phyloP scores from a whole-genome alignment of 1,284 basidiomycete genomes.

The Cronartium quercuum region DNA sequence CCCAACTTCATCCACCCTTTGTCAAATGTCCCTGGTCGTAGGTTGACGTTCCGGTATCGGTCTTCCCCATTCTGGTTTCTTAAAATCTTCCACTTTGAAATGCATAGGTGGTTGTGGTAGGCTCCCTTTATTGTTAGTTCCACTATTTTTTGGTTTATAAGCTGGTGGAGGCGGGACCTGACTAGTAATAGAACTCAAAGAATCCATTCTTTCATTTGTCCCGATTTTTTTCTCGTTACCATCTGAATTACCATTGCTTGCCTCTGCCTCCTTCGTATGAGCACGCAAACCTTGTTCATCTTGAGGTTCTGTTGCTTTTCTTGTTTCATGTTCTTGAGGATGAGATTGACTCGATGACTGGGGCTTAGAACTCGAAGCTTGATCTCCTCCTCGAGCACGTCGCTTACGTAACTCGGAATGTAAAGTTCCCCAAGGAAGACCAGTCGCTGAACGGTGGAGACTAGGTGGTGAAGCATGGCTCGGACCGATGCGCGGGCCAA shows the following conservation, averaged over 20 bases:
- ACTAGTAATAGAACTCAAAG: not conserved
- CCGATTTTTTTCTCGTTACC: not conserved
- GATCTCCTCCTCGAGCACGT: not conserved
- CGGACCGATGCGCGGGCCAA: not conserved
- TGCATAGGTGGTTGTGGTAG: not conserved
- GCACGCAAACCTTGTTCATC: too few species aligned
- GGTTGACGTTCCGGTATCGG: not conserved
- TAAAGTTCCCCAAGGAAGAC: not conserved
- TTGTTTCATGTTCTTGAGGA: too few species aligned
- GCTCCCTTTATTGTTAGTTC: not conserved
- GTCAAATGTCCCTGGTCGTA: not conserved
- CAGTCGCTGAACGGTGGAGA: not conserved
- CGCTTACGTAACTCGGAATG: not conserved
- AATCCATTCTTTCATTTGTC: not conserved
- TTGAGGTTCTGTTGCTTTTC: too few species aligned
- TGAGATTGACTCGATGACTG: too few species aligned
- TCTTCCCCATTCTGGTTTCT: not conserved
- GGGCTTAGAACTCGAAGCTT: not conserved
- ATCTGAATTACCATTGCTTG: too few species aligned
- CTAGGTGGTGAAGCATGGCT: not conserved
- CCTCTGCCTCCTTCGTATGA: too few species aligned
- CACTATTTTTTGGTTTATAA: not conserved
- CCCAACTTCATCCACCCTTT: too few species aligned
- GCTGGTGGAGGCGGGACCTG: not conserved
- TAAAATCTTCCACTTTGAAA: not conserved